Evolutionary conservation across 495 filamentous ascomycete genomes (phyloP), one percentile per base, ranked within the genome.

Genomic region (Neurospora tetraspora): DNA sequence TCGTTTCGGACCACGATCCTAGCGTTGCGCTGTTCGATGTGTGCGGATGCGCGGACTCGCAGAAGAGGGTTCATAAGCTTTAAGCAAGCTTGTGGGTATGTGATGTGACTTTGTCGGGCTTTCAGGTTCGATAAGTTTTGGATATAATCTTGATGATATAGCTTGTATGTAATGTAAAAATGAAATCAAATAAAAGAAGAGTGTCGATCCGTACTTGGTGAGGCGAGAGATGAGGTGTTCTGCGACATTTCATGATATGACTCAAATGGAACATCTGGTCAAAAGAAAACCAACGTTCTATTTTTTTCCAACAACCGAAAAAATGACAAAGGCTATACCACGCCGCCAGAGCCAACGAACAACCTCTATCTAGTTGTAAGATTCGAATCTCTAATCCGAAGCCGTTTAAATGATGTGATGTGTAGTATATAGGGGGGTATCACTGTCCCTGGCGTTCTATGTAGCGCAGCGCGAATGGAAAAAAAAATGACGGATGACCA

Each of bases 1-100:
- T 78, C 73, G 82, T 82, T 36, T 86, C 83, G 39, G 89, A 90
- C 76, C 89, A 91, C 76, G 89, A 91, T 73, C 89, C 89, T 6
- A 85, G 83, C 38, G 82, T 91, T 31, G 88, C 84, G 12, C 78
- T 78, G 78, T 77, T 90, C 7, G 81, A 88, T 73, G 78, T 90
- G 12, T 91, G 89, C 69, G 78, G 75, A 10, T 73, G 73, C 53
- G 12, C 11, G 27, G 27, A 14, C 6, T 61, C 47, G 20, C 12
- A 27, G 11, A 61, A 61, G 53, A 61, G 27, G 27, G 27, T 34
- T 61, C 20, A 27, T 18, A 61, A 61, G 27, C 53, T 61, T 61
- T 61, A 34, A 9, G 0, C 8, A 7, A n/a, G 53, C 14, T 34
- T 27, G 11, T 2, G 27, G 3, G 14, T 12, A 18, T 31, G 27